phyloP scores from a whole-genome alignment of 73 alveolate genomes.

The Tetrahymena elliotti region DNA sequence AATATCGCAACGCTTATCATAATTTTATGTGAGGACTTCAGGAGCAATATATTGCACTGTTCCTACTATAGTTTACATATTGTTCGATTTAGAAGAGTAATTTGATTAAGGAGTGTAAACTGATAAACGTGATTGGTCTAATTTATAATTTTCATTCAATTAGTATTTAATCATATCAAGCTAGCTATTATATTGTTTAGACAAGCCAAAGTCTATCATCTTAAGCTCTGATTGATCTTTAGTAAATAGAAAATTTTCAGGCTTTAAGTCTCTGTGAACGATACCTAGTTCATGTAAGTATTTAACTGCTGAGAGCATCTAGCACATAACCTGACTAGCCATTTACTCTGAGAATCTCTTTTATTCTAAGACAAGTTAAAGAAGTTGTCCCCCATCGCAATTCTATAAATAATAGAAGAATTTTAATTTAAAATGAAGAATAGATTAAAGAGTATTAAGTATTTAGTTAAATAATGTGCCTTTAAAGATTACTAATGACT shows the following conservation, averaged over 20 bases:
- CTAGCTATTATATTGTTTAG: slow-evolving; percentile 38
- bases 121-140: neutral
- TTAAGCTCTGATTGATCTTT: slow-evolving; percentile 66
- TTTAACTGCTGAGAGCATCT: slow-evolving; percentile 48
- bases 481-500: neutral
- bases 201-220: slow-evolving; percentile 89
- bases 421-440: no score
- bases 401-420: neutral
- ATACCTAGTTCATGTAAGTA: slow-evolving; percentile 45
- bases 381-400: neutral
- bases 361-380: neutral
- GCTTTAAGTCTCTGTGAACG: slow-evolving; percentile 83
- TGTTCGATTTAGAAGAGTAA: neutral
- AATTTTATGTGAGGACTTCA: neutral
- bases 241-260: slow-evolving; percentile 82
- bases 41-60: slow-evolving; percentile 4
- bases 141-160: neutral
- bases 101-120: neutral
- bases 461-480: neutral
- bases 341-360: slow-evolving; percentile 22
- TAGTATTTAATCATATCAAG: neutral
- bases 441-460: neutral
- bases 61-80: neutral
- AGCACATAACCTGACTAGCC: slow-evolving; percentile 40
- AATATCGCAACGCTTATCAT: neutral